Conservation (phyloP, 805 yeast genomes). For the Martiniozyma abietophila region DNA sequence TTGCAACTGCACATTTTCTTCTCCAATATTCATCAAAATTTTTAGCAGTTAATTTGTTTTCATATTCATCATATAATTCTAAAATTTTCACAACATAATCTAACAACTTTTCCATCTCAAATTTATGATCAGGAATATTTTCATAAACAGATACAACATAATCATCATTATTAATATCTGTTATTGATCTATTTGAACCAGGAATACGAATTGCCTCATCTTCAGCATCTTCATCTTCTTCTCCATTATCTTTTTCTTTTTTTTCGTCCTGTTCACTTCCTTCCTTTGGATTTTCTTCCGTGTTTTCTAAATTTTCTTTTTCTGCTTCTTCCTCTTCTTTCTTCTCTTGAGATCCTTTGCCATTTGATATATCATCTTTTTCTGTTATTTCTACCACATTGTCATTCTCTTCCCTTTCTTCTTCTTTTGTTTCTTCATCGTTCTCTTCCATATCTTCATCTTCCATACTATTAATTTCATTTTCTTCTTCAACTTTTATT, state of each 20-base stretch:
- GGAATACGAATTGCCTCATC: too few species aligned
- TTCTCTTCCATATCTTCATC: conserved; percentile 3
- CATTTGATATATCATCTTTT: not conserved
- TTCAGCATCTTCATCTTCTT: conserved; percentile 10
- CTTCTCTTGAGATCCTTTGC: not conserved
- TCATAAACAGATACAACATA: conserved; percentile 37
- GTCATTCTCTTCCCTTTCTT: not conserved
- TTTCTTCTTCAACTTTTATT: conserved; percentile 3
- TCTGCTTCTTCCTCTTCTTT: not conserved
- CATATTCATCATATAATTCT: conserved; percentile 32
- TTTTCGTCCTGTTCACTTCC: not conserved
- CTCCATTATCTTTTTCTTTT: not conserved
- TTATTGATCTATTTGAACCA: too few species aligned
- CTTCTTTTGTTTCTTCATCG: not conserved
- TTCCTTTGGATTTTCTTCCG: not conserved
- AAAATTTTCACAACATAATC: conserved; percentile 16
- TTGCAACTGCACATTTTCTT: conserved; percentile 75
- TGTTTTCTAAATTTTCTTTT: not conserved
- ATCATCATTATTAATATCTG: conserved; percentile 14
- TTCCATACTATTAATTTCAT: not conserved
- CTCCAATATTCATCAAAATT: conserved; percentile 53
- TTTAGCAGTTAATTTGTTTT: conserved; percentile 51
- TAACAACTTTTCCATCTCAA: conserved; percentile 15
- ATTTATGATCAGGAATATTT: conserved; percentile 2
- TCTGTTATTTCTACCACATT: conserved; percentile 1